phyloP scores from a whole-genome alignment of 139 green algal genomes.

The Bryopsis sp. region DNA sequence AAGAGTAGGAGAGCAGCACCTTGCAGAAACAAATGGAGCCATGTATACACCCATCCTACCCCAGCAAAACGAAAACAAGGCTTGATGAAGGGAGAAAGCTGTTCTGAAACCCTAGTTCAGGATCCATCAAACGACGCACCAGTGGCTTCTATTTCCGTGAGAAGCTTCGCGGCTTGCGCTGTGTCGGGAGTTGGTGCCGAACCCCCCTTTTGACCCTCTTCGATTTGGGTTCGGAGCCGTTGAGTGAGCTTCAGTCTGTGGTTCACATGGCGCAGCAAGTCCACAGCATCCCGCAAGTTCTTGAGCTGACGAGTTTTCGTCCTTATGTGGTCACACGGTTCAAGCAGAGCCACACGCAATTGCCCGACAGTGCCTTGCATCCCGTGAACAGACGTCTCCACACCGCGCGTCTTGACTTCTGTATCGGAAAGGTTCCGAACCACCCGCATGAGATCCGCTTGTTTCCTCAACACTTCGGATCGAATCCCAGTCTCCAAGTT shows the following conservation, averaged over 20 bases:
- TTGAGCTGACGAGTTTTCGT: conserved; percentile 36
- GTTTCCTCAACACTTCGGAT: conserved; percentile 34
- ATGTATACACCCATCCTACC: too few species aligned
- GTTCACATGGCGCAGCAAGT: conserved; percentile 52
- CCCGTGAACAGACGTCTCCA: not conserved
- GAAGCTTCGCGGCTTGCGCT: too few species aligned
- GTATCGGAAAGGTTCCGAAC: not conserved
- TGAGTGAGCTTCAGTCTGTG: not conserved
- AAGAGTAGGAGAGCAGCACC: too few species aligned
- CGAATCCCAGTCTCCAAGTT: conserved; percentile 47
- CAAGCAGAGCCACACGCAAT: conserved; percentile 51
- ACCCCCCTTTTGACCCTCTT: too few species aligned
- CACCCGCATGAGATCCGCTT: conserved; percentile 37
- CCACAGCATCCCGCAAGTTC: conserved; percentile 48
- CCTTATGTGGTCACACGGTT: conserved; percentile 44
- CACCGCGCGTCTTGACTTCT: not conserved
- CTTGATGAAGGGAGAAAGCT: too few species aligned
- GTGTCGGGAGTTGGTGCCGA: too few species aligned
- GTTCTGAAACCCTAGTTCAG: too few species aligned
- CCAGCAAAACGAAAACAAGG: too few species aligned
- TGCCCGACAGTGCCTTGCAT: conserved; percentile 44
- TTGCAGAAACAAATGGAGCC: too few species aligned
- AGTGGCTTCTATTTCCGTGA: too few species aligned
- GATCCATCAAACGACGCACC: too few species aligned
- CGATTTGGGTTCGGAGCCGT: not conserved